Base-by-base conservation (phyloP, 1,284 basidiomycete species). In the Coniferiporia sulphurascens region DNA sequence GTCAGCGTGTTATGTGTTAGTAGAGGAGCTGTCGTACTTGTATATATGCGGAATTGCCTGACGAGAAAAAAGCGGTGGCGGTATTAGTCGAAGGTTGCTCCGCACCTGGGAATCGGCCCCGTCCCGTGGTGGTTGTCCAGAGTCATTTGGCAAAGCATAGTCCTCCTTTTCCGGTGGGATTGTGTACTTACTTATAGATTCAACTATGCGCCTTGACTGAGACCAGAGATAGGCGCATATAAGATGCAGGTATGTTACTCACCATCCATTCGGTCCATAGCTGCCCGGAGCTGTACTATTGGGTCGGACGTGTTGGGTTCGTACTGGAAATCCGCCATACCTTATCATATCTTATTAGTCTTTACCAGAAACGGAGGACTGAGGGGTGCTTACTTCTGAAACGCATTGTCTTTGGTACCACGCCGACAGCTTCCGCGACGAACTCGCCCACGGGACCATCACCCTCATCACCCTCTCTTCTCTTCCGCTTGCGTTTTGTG, bases 271-370 rank as follows among this genome's bases (percentile, higher is more conserved):
- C 77, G 76, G 50, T 85, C 80, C 82, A 97, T 87, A 0, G 90
- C 83, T 10, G 78, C 66, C 2, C 89, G 84, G 55, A 97, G 72
- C 60, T 84, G 75, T 1, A 85, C 73, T 2, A 93, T 75, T 2
- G 86, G 84, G 67, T 95, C 91, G 21, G 83, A 72, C 67, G 78
- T 76, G 58, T 87, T 77, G 1, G 92, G 91, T 58, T 86, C 82
- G 71, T 85, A 96, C 72, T 96, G 93, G 69, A 86, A 96, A 70
- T 97, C 94, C 46, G 87, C 91, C 90, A 96, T 93, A 61, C 86
- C 94, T 97, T 56, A 15, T 12, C 21, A 50, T 13, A 44, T 17
- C 17, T 43, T 10, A 48, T 9, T 44, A 52, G 56, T 45, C 43
- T 9, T 43, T 13, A 58, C 38, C 38, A 27, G 10, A 36, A 35